Conservation (phyloP, 2,329 filamentous ascomycete genomes). For the Cordyceps cateniannulata region DNA sequence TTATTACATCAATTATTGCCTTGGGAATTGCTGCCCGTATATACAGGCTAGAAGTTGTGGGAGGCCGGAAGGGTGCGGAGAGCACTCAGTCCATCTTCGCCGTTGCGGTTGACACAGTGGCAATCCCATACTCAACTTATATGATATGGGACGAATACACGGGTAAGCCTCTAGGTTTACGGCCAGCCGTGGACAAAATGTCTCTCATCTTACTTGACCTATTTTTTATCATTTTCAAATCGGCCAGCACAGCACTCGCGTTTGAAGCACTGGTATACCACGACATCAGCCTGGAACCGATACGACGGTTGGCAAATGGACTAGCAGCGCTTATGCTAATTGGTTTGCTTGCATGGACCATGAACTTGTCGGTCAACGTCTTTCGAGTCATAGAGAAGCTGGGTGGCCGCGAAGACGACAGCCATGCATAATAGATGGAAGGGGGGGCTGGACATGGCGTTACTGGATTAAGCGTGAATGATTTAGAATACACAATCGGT, state of each 20-base stretch:
- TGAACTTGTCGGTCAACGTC: conserved; percentile 82
- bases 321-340: conserved; percentile 74
- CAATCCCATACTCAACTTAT: conserved; percentile 83
- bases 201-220: conserved; percentile 85
- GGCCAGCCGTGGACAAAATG: conserved; percentile 78
- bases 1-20: conserved; percentile 75
- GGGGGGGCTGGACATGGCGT: not conserved
- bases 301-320: conserved; percentile 55
- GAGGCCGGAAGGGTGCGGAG: conserved; percentile 40
- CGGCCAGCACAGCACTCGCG: conserved; percentile 82
- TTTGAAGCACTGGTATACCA: conserved; percentile 73
- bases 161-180: conserved; percentile 82
- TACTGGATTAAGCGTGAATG: not conserved
- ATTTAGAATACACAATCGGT: not conserved
- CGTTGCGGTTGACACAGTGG: conserved; percentile 80
- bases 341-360: conserved; percentile 80
- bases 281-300: conserved; percentile 27
- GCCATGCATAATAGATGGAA: conserved; percentile 15
- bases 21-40: conserved; percentile 74
- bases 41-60: conserved; percentile 50
- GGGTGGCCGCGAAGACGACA: conserved; percentile 45
- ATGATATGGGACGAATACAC: conserved; percentile 97
- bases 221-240: conserved; percentile 96
- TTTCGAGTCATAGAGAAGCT: conserved; percentile 61
- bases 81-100: conserved; percentile 80